These are phyloP conservation scores for Cyberlindnera veronae DNA, from an alignment of 805 yeast genomes.

Conservation along the genomic window DNA sequence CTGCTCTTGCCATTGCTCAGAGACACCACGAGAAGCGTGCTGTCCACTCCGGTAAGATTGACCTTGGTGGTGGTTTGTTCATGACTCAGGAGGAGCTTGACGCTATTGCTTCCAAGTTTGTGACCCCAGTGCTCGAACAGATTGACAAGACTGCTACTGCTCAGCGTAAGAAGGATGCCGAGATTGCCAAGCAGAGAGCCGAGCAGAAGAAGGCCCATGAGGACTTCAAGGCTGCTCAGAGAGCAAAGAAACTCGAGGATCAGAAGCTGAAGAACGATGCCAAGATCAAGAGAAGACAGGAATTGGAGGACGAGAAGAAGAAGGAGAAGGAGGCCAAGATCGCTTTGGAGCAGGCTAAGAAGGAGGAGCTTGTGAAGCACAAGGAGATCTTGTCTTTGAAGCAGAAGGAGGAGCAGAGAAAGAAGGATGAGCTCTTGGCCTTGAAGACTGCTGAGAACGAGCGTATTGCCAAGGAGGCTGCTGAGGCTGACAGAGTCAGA, in stretches of 20 bases:
- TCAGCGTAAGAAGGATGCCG: conserved; percentile 59
- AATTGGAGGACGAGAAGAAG: conserved; percentile 34
- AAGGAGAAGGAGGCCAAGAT: conserved; percentile 30
- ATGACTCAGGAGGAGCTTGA: conserved; percentile 75
- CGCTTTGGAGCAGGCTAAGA: conserved; percentile 30
- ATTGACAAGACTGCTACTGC: conserved; percentile 64
- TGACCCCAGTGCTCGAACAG: conserved; percentile 78
- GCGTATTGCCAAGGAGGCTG: conserved; percentile 23
- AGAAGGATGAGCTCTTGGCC: conserved; percentile 27
- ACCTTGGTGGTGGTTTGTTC: conserved; percentile 85
- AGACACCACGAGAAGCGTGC: conserved; percentile 56
- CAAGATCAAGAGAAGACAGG: conserved; percentile 33
- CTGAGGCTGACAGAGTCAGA: conserved; percentile 44
- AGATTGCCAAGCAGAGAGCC: conserved; percentile 33
- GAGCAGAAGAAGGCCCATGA: conserved; percentile 37
- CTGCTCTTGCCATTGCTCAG: conserved; percentile 77
- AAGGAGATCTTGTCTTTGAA: conserved; percentile 35
- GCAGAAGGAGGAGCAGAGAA: conserved; percentile 30
- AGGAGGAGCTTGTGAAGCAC: conserved; percentile 33
- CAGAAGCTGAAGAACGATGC: conserved; percentile 47
- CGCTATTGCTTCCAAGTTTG: conserved; percentile 72
- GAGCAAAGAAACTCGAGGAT: conserved; percentile 37
- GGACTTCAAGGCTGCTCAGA: conserved; percentile 39
- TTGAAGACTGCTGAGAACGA: conserved; percentile 29
- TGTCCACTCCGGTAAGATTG: conserved; percentile 49